Percentiles rank a stretch among this genome's conserved stretches.
Conservation (phyloP, 2,329 filamentous ascomycete species). For the Epichloe gansuensis region DNA sequence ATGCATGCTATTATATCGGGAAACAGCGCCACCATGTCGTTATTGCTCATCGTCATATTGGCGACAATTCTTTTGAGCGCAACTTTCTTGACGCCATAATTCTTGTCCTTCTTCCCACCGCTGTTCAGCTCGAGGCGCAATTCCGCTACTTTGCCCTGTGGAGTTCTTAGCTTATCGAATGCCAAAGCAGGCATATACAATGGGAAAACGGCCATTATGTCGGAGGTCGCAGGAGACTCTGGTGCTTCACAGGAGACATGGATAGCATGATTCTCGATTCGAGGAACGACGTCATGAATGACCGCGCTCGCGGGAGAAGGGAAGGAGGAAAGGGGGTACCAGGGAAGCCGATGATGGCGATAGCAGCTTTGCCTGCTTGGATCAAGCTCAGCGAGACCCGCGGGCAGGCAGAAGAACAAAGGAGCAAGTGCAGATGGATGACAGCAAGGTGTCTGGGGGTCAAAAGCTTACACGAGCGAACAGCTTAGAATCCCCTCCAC, state of each 20-base stretch:
- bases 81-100: constrained; percentile 88
- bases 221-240: not conserved
- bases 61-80: constrained; percentile 98
- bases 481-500: constrained; percentile 95
- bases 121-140: constrained; percentile 86
- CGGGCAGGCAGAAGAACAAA: not conserved
- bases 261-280: not conserved
- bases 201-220: constrained; percentile 34
- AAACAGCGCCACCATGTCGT: constrained; percentile 96
- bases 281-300: not conserved
- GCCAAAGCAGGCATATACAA: constrained; percentile 36
- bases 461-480: constrained; percentile 73
- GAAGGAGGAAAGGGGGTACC: not conserved
- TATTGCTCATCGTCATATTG: constrained; percentile 99
- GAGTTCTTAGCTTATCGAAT: constrained; percentile 37
- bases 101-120: constrained; percentile 97
- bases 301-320: not conserved
- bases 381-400: not conserved
- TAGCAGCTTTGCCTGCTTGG: not conserved
- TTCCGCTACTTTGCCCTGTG: constrained; percentile 97
- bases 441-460: not conserved
- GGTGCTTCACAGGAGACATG: not conserved
- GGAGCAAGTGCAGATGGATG: constrained; percentile 2
- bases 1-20: constrained; percentile 93
- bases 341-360: not conserved